Base-by-base conservation (phyloP, 495 filamentous ascomycete species). In the Achaetomiella virescens region DNA sequence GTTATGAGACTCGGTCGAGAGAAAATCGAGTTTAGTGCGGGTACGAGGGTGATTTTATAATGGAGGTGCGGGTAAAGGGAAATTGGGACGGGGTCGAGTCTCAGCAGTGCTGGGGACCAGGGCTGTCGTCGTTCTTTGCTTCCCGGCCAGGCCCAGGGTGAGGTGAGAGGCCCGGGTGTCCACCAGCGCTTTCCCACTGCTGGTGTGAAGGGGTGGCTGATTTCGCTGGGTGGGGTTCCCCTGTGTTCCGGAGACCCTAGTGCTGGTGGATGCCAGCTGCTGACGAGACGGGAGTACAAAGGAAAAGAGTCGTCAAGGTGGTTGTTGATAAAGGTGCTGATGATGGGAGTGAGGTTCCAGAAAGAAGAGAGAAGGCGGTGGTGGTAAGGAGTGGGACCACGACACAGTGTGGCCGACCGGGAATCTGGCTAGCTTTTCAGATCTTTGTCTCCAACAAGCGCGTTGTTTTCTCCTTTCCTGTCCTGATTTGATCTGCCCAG, bases 1-100 rank as follows among this genome's bases (percentile, higher is more conserved):
- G 20, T 24, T 43, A 31, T 17, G 22, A 57, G 38, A 53, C 57
- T 62, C 52, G 57, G 45, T 51, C 59, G 60, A 56, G 60, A 58
- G 63, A 64, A 64, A 66, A 70, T 68, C 52, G 58, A 66, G 67
- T 57, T 44, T 68, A 68, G 65, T 65, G 63, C 61, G 65, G 66
- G 61, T 57, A 42, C 54, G 59, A 65, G 57, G 58, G 58, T 61
- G 58, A 63, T 62, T 66, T 68, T 70, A 70, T 67, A 67, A 48
- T 42, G 42, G 48, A 44, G 51, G 42, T 56, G 54, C 44, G 47
- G 48, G 55, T 49, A 17, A 46, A 54, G 36, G 53, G 59, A 58
- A 63, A 59, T 48, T 58, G 54, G 48, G 49, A 66, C 57, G 54
- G 57, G 60, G 60, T 58, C 50, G 44, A 29, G 20, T 20, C 27